Percentiles rank a stretch among this genome's conserved stretches.
Evolutionary conservation across 768 basidiomycete genomes (phyloP).

Genomic region (Termitomyces sp.): DNA sequence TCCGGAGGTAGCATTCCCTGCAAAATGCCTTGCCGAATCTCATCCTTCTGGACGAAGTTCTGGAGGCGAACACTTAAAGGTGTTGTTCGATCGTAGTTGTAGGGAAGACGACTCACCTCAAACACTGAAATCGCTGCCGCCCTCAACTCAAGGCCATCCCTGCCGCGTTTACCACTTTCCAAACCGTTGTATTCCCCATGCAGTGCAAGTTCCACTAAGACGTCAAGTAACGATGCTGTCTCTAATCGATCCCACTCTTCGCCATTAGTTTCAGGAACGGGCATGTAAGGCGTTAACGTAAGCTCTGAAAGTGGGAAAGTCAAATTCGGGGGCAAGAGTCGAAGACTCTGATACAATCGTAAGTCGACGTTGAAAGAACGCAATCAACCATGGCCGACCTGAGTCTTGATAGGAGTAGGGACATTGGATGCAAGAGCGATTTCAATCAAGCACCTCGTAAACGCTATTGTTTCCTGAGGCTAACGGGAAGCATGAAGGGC

Average conservation of each 20-base stretch:
- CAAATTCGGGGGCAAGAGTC: slow-evolving; percentile 41
- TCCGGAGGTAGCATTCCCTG: slow-evolving; percentile 69
- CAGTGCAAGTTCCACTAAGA: slow-evolving; percentile 74
- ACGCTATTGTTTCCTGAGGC: slow-evolving; percentile 56
- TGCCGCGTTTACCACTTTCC: slow-evolving; percentile 52
- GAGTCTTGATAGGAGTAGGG: slow-evolving; percentile 82
- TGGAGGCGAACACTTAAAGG: slow-evolving; percentile 20
- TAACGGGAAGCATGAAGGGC: slow-evolving; percentile 19
- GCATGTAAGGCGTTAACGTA: slow-evolving; percentile 67
- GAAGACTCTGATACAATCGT: slow-evolving; percentile 33
- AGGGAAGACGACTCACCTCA: slow-evolving; percentile 49
- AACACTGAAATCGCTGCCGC: slow-evolving; percentile 78
- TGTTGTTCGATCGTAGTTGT: not conserved
- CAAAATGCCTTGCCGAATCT: slow-evolving; percentile 64
- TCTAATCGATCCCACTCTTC: slow-evolving; percentile 93
- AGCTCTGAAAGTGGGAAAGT: slow-evolving; percentile 66
- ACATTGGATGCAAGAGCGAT: slow-evolving; percentile 92
- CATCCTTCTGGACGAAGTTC: slow-evolving; percentile 78
- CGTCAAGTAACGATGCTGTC: slow-evolving; percentile 75
- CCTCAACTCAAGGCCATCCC: slow-evolving; percentile 71
- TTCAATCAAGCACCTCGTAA: slow-evolving; percentile 80
- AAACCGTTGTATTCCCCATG: slow-evolving; percentile 87
- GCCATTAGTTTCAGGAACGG: slow-evolving; percentile 78
- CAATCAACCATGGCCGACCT: slow-evolving; percentile 41
- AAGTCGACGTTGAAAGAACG: not conserved